A percentile compares a stretch with the other conserved stretches of the same genome.
Conservation (phyloP, 2,329 filamentous ascomycete species). For the Curvularia sp. region DNA sequence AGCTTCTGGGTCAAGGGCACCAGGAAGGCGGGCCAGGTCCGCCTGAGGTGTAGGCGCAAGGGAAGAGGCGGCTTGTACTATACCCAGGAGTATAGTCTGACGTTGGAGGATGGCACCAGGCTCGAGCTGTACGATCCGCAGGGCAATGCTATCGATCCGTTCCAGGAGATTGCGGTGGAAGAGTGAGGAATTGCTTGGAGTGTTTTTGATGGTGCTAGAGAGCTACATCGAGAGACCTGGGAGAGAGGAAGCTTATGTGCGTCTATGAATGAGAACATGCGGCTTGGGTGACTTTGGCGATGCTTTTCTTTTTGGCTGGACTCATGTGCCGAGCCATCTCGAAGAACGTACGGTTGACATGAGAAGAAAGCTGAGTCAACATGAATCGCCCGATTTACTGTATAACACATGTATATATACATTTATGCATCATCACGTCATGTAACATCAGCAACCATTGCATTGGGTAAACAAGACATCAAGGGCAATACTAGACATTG, state of each 20-base stretch:
- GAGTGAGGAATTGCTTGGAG: slow-evolving; percentile 16
- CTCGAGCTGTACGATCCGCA: slow-evolving; percentile 77
- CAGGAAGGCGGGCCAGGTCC: slow-evolving; percentile 73
- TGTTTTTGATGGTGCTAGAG: neutral
- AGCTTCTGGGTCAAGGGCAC: slow-evolving; percentile 85
- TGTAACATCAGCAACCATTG: slow-evolving; percentile 10
- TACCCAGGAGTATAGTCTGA: slow-evolving; percentile 89
- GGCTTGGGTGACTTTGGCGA: neutral
- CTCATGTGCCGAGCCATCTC: neutral
- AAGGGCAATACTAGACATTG: slow-evolving; percentile 7
- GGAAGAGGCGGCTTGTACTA: slow-evolving; percentile 76
- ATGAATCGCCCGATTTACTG: slow-evolving; percentile 6
- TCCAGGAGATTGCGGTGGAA: slow-evolving; percentile 53
- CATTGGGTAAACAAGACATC: neutral
- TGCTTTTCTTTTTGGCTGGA: neutral
- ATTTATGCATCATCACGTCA: slow-evolving; percentile 19
- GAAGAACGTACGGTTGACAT: neutral
- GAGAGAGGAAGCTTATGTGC: neutral
- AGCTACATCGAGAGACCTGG: neutral
- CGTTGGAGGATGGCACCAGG: slow-evolving; percentile 68
- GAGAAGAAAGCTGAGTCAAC: neutral
- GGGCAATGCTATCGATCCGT: slow-evolving; percentile 66
- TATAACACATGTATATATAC: slow-evolving; percentile 28
- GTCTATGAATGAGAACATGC: neutral
- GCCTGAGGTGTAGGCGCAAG: slow-evolving; percentile 78